Base-by-base conservation (phyloP, 2,329 filamentous ascomycete species). In the Calonectria hawksworthii region DNA sequence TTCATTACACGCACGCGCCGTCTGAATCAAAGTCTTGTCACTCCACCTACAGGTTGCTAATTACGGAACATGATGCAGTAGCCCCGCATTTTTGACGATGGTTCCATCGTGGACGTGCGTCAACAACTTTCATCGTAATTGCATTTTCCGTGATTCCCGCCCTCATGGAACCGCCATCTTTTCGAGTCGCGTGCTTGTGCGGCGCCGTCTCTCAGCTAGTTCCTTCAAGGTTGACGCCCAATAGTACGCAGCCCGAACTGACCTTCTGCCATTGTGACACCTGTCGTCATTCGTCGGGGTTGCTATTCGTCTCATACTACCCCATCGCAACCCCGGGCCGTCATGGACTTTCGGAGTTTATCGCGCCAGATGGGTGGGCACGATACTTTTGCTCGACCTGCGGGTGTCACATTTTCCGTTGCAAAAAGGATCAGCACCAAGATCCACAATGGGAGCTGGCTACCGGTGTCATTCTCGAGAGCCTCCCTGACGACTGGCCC, bases 361-460 rank as follows among this genome's bases (percentile, higher is more conserved):
- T 36, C 14, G 26, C n/a, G 0, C 4, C 9, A 0, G 72, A 78
- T 21, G 54, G 47, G 2, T 76, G 76, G 2, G 81, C 75, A 2
- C 78, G 83, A 7, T 86, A 85, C 75, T 88, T 88, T 74, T 88
- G 87, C 72, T 69, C 73, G 0, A 85, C 68, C 1, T 88, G 87
- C 63, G 86, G 87, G 1, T 87, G 87, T 63, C 87, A 88, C 66
- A 50, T 87, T 23, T 86, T 87, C 68, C 82, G 82, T 11, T 68
- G 71, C 71, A 41, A 21, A 6, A 32, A 16, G 28, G 38, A 51
- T 14, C 28, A 38, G 26, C 32, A 23, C 11, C 56, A 38, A 13
- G 65, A 67, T 8, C 10, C 34, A 13, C 64, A 21, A 3, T 87
- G 85, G 86, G 82, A 79, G 30, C 84, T 85, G 2, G 84, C 86